Evolutionary conservation across 2,329 filamentous ascomycete genomes (phyloP).

Genomic region (Didymella exigua): DNA sequence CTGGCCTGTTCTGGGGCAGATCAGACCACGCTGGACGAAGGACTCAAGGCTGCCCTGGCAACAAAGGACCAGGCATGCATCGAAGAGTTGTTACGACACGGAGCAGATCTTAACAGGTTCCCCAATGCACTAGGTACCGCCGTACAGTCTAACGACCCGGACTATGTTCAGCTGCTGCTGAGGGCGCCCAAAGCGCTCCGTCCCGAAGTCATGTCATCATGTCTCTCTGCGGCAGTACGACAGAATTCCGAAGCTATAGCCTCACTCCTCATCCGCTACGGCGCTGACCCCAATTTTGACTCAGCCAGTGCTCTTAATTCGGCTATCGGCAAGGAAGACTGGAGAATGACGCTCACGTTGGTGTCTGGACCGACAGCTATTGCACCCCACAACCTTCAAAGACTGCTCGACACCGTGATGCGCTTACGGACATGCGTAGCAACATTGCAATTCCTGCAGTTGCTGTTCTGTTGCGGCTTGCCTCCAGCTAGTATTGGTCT

Average conservation of each 20-base stretch:
- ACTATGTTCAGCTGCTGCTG: slow-evolving; percentile 38
- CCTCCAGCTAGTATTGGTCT: slow-evolving; percentile 34
- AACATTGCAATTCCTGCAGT: slow-evolving; percentile 37
- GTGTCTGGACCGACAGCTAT: slow-evolving; percentile 37
- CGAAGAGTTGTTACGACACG: slow-evolving; percentile 43
- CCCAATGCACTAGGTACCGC: slow-evolving; percentile 40
- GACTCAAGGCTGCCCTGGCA: slow-evolving; percentile 39
- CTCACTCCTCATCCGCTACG: slow-evolving; percentile 41
- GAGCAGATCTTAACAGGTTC: slow-evolving; percentile 41
- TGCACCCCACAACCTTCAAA: slow-evolving; percentile 32
- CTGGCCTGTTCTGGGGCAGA: slow-evolving; percentile 44
- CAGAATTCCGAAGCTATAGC: slow-evolving; percentile 36
- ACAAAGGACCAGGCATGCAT: slow-evolving; percentile 42
- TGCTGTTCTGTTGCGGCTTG: slow-evolving; percentile 44
- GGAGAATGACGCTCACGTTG: slow-evolving; percentile 36
- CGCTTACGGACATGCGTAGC: slow-evolving; percentile 35
- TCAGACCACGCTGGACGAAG: slow-evolving; percentile 43
- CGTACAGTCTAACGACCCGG: slow-evolving; percentile 39
- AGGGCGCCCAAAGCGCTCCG: slow-evolving; percentile 42
- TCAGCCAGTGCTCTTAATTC: slow-evolving; percentile 40
- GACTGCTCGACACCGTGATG: slow-evolving; percentile 38
- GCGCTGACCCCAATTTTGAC: slow-evolving; percentile 46
- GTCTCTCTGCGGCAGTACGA: slow-evolving; percentile 40
- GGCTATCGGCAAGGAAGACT: slow-evolving; percentile 40
- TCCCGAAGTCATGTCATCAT: slow-evolving; percentile 40